phyloP scores from a whole-genome alignment of 345 rosid species.

The Boechera stricta region DNA sequence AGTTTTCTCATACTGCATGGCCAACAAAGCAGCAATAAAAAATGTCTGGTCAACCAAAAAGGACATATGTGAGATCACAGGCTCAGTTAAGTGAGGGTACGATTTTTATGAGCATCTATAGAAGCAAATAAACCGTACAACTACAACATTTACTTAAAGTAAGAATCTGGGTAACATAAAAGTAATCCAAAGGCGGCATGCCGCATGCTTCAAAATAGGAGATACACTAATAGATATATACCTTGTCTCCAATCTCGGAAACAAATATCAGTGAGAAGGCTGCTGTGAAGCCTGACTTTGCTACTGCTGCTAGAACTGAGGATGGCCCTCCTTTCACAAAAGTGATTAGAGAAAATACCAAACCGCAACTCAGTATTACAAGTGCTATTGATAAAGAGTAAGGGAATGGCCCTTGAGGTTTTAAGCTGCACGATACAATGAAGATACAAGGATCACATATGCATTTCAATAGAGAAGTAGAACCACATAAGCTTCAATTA shows the following conservation, averaged over 20 bases:
- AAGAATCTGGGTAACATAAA: not conserved
- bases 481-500: not conserved
- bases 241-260: slow-evolving; percentile 99
- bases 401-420: slow-evolving; percentile 64
- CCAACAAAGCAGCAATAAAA: slow-evolving; percentile 96
- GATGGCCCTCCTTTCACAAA: slow-evolving; percentile 80
- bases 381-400: slow-evolving; percentile 77
- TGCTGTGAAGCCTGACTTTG: slow-evolving; percentile 97
- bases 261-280: slow-evolving; percentile 95
- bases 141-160: not conserved
- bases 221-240: slow-evolving; percentile 26
- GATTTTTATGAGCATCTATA: not conserved
- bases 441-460: slow-evolving; percentile 26
- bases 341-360: slow-evolving; percentile 71
- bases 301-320: slow-evolving; percentile 73
- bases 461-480: slow-evolving; percentile 2
- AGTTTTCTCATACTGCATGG: slow-evolving; percentile 96
- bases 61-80: not conserved
- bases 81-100: not conserved
- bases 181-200: not conserved
- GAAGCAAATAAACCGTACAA: not conserved
- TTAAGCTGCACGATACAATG: slow-evolving; percentile 60
- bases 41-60: slow-evolving; percentile 72
- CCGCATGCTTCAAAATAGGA: not conserved
- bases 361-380: slow-evolving; percentile 73